Percentiles rank a stretch among this genome's conserved stretches.
These are phyloP conservation scores for Heritiera fomes DNA, from an alignment of 345 rosid genomes.

Conservation along the genomic window DNA sequence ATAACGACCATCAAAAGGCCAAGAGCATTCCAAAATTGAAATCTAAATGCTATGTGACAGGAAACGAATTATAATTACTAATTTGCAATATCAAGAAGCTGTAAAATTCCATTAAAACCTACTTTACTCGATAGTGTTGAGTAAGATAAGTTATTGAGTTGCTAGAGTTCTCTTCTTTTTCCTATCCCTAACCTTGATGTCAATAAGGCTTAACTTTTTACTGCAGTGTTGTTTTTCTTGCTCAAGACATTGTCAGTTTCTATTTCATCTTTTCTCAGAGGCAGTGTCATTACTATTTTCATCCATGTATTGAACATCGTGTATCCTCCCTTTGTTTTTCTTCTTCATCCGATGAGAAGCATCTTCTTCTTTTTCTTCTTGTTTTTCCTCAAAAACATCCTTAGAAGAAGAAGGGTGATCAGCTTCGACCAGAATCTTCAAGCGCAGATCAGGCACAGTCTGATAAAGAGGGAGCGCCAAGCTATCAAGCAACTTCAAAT, in stretches of 20 bases:
- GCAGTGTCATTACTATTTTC: constrained; percentile 31
- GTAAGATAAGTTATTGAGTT: constrained; percentile 1
- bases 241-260: constrained; percentile 21
- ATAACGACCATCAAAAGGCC: constrained; percentile 1
- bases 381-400: constrained; percentile 26
- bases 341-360: constrained; percentile 22
- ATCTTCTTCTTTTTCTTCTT: constrained; percentile 23
- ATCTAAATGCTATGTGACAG: constrained; percentile 13
- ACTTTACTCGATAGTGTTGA: not conserved
- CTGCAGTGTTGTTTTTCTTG: constrained; percentile 13
- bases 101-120: too few relatives aligned
- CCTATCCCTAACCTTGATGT: constrained; percentile 24
- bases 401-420: constrained; percentile 9
- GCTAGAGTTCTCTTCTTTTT: constrained; percentile 24
- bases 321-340: constrained; percentile 71
- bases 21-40: constrained; percentile 11
- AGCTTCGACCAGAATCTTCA: constrained; percentile 47
- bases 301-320: constrained; percentile 80
- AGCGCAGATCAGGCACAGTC: constrained; percentile 61
- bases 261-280: constrained; percentile 36
- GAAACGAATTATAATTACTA: not conserved
- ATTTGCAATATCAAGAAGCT: not conserved
- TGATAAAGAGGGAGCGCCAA: constrained; percentile 75
- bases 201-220: constrained; percentile 15
- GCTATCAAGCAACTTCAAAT: constrained; percentile 68